These are phyloP conservation scores for Physocladia obscura DNA, from an alignment of 192 early-diverging fungal species.

Conservation along the genomic window DNA sequence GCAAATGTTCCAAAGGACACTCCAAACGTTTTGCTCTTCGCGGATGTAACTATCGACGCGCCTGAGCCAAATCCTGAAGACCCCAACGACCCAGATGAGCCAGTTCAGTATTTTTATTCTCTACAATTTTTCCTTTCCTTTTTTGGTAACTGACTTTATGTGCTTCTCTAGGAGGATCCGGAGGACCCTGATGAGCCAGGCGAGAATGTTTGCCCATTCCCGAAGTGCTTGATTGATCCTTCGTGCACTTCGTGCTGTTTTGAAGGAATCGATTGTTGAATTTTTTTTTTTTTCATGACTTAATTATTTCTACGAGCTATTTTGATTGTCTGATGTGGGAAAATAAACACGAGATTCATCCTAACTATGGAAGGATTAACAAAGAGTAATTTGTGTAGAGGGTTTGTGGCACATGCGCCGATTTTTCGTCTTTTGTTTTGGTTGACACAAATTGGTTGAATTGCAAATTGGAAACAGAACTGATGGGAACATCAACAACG, in stretches of 20 bases:
- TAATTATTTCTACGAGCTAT: too few species aligned
- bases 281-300: too few species aligned
- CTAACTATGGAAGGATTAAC: too few species aligned
- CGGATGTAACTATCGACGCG: slow-evolving; percentile 35
- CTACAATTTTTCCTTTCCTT: not conserved
- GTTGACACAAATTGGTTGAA: too few species aligned
- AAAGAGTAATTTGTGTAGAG: too few species aligned
- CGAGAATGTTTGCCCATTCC: slow-evolving; percentile 48
- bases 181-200: slow-evolving; percentile 42
- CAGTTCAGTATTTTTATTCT: slow-evolving; percentile 9
- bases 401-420: too few species aligned
- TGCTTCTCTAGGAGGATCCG: slow-evolving; percentile 16
- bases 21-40: slow-evolving; percentile 48
- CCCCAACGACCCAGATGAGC: slow-evolving; percentile 40
- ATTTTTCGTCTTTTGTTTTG: too few species aligned
- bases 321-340: too few species aligned
- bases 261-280: slow-evolving; percentile 30
- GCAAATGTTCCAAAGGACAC: slow-evolving; percentile 33
- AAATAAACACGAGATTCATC: too few species aligned
- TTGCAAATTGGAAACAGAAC: too few species aligned
- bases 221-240: slow-evolving; percentile 45
- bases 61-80: slow-evolving; percentile 32
- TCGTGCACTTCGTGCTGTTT: slow-evolving; percentile 42
- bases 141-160: not conserved
- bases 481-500: too few species aligned